Base-by-base conservation (phyloP, 257 asterid genomes). In the Rehmannia glutinosa region DNA sequence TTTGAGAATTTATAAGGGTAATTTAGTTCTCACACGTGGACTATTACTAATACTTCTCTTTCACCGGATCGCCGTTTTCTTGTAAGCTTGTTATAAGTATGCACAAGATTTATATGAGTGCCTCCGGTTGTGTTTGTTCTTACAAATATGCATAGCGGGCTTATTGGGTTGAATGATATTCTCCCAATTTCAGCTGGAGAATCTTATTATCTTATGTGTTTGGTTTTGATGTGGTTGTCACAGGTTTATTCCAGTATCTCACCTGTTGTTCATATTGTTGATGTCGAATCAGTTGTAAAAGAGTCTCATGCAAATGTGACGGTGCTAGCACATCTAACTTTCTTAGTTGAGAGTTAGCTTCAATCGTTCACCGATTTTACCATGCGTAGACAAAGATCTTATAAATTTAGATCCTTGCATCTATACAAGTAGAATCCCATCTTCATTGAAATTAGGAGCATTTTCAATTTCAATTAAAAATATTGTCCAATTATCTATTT, bases 221-320 rank as follows among this genome's bases (percentile, higher is more conserved):
- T 77, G 33, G 59, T 66, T 54, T 73, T 70, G 53, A 54, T 70
- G 58, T 24, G 30, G 35, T 54, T 21, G 27, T 42, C 25, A 25
- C 89, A 92, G 98, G 89, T 77, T 69, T 92, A 92, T 81, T 75
- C 97, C 54, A 89, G 98, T 71, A 80, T 89, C 56, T 84, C 96
- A 52, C 98, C 98, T 16, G 67, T 77, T 30, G 96, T 87, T 24
- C 96, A 92, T 72, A 85, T 92, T 20, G 98, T 92, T 62, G 90
- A 92, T 77, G 87, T 89, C 61, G 87, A 90, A 81, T 87, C 97
- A 64, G 79, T 80, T 70, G 67, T 83, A 49, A 84, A 76, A 69
- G 87, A 89, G 66, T 92, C 97, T 57, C 65, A 67, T 49, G 95
- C 97, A 59, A 92, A 92, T 62, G 81, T 92, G 58, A 92, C 96